Evolutionary conservation across 306 rosid species (phyloP), one percentile per base, ranked within the genome.

Genomic region (Erythrophleum fordii): DNA sequence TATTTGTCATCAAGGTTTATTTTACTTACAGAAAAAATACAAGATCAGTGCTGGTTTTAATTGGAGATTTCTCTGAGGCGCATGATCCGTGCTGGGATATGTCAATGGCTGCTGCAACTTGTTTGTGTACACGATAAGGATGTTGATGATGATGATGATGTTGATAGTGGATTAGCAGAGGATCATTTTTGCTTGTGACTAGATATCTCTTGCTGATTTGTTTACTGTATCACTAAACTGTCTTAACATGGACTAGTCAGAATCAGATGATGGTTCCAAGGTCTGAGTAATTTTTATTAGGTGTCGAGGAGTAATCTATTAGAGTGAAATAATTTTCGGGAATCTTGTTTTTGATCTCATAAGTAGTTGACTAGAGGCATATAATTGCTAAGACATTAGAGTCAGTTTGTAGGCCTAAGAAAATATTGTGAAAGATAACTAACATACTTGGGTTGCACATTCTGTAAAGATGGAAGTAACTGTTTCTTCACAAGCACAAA

Each of bases 401-500:
- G 26, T 26, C 23, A 3, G 59, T 69, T 65, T 45, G 39, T 22
- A 45, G 55, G 58, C 42, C 11, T 34, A 8, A 72, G 60, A 56
- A 49, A 66, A 60, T 56, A 52, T 37, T 65, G 34, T 20, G 39
- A 60, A 37, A 79, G 69, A 48, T 37, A 46, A 5, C 34, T 11
- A 31, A 66, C 58, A 3, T 13, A 64, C 39, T 58, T 49, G 48
- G 70, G 28, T 61, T 35, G 65, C 48, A 42, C 16, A 6, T 31
- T 62, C 53, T 12, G 31, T 8, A 76, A 76, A n/a, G 48, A 88
- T 90, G 94, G 92, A 90, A 35, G 81, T 68, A 37, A 11, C 34
- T 73, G 80, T 73, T 68, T 86, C 83, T 2, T 81, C 87, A 12
- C 90, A 83, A 76, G 89, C 89, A 65, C 97, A 79, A 22, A 92